A percentile compares a stretch with the other conserved stretches of the same genome.
Evolutionary conservation across 371 early-diverging fungal genomes (phyloP).

Genomic region (Apophysomyces variabilis): DNA sequence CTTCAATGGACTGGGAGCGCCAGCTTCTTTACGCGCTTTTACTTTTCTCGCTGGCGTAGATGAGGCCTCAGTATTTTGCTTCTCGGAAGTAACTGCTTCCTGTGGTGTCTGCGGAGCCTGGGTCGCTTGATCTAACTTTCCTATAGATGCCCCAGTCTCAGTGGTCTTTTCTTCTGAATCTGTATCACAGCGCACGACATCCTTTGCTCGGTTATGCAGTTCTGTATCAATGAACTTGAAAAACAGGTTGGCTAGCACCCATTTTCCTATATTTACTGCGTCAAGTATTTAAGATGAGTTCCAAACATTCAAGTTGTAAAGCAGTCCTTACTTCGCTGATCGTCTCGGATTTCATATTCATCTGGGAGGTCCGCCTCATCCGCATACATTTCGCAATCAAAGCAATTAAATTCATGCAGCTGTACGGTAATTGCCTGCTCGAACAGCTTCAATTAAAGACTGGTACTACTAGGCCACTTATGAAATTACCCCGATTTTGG

Average conservation of each 20-base stretch:
- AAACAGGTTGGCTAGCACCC: constrained; percentile 81
- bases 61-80: not conserved
- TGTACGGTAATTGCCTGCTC: constrained; percentile 79
- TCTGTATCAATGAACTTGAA: constrained; percentile 55
- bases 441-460: constrained; percentile 1
- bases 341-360: constrained; percentile 64
- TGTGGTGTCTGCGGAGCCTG: not conserved
- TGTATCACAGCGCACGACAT: constrained; percentile 12
- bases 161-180: not conserved
- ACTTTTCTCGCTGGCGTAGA: constrained; percentile 19
- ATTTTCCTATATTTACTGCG: constrained; percentile 82
- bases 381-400: constrained; percentile 85
- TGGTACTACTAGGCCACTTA: not conserved
- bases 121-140: not conserved
- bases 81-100: constrained; percentile 5
- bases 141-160: not conserved
- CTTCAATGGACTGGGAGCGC: constrained; percentile 18
- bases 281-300: not conserved
- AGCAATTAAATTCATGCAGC: constrained; percentile 78
- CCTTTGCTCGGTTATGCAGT: constrained; percentile 25
- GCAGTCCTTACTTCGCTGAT: constrained; percentile 65
- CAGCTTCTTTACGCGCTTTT: not conserved
- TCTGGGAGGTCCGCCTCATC: constrained; percentile 66
- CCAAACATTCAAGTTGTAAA: not conserved
- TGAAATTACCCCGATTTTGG: constrained; percentile 76